Conservation (phyloP, 2,329 filamentous ascomycete genomes). For the Berkeleyomyces rouxiae region DNA sequence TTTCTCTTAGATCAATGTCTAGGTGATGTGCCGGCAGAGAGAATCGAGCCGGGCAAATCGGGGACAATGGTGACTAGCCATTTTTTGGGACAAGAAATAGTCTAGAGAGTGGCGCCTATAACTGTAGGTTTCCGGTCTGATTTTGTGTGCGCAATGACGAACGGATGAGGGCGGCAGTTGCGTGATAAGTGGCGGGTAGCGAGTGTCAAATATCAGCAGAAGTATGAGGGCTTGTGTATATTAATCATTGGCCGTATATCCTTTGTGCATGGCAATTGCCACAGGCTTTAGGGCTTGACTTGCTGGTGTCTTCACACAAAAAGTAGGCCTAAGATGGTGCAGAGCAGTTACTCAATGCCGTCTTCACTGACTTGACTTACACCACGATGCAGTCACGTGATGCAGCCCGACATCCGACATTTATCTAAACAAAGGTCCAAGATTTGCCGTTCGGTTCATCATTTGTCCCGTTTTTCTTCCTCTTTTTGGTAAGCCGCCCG, state of each 20-base stretch:
- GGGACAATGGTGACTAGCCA: too few species aligned
- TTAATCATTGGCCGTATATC: not conserved
- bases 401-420: too few species aligned
- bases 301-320: not conserved
- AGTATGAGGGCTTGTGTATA: not conserved
- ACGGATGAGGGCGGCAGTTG: not conserved
- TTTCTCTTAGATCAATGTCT: too few species aligned
- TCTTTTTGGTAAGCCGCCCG: too few species aligned
- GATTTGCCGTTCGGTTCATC: too few species aligned
- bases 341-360: not conserved
- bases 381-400: not conserved
- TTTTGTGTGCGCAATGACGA: not conserved
- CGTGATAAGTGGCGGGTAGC: not conserved
- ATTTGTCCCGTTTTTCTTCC: too few species aligned
- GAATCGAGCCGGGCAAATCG: too few species aligned
- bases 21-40: too few species aligned
- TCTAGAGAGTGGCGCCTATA: not conserved
- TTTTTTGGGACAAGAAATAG: too few species aligned
- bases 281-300: not conserved
- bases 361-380: not conserved
- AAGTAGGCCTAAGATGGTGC: not conserved
- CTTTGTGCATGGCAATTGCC: not conserved
- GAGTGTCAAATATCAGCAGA: too few species aligned
- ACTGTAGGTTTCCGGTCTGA: not conserved
- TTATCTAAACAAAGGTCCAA: too few species aligned